Percentiles rank a stretch among this genome's conserved stretches.
Evolutionary conservation across 2,329 filamentous ascomycete species (phyloP).

Genomic region (Aspergillus brasiliensis): DNA sequence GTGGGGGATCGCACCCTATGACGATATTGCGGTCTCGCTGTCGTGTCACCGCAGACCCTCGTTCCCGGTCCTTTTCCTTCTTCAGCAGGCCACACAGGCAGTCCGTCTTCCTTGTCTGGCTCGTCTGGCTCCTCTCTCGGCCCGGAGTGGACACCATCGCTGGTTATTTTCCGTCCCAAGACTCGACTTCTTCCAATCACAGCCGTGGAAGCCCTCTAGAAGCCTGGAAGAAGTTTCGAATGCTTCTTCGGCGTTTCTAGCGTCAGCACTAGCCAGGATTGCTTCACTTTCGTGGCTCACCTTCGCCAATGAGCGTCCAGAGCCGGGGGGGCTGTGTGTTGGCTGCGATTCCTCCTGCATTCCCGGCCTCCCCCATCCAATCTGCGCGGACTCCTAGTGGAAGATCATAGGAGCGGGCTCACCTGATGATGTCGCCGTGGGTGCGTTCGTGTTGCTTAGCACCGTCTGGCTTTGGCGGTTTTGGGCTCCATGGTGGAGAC

Average conservation of each 20-base stretch:
- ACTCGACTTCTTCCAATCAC: slow-evolving; percentile 5
- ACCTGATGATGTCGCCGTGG: slow-evolving; percentile 25
- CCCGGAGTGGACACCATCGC: slow-evolving; percentile 14
- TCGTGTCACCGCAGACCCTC: not conserved
- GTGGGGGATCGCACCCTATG: slow-evolving; percentile 17
- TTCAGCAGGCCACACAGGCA: not conserved
- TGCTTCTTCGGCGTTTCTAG: slow-evolving; percentile 27
- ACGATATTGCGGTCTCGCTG: slow-evolving; percentile 6
- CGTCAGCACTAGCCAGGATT: slow-evolving; percentile 24
- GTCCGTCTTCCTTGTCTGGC: not conserved
- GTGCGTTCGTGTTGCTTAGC: slow-evolving; percentile 21
- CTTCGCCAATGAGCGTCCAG: slow-evolving; percentile 17
- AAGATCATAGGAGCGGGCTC: slow-evolving; percentile 17
- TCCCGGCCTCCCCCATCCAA: slow-evolving; percentile 5
- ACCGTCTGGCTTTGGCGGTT: slow-evolving; percentile 4
- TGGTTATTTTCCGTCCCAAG: slow-evolving; percentile 14
- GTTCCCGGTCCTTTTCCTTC: slow-evolving; percentile 1
- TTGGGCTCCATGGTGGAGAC: slow-evolving; percentile 14
- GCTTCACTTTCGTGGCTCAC: slow-evolving; percentile 11
- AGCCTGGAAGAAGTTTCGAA: slow-evolving; percentile 22
- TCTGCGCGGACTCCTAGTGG: slow-evolving; percentile 8
- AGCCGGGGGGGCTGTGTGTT: slow-evolving; percentile 22
- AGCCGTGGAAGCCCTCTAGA: slow-evolving; percentile 16
- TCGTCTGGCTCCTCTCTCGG: slow-evolving; percentile 11
- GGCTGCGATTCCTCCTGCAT: slow-evolving; percentile 14